Percentiles rank a stretch among this genome's conserved stretches.
Evolutionary conservation across 2,329 filamentous ascomycete species (phyloP).

Genomic region (Bipolaris gigantea): DNA sequence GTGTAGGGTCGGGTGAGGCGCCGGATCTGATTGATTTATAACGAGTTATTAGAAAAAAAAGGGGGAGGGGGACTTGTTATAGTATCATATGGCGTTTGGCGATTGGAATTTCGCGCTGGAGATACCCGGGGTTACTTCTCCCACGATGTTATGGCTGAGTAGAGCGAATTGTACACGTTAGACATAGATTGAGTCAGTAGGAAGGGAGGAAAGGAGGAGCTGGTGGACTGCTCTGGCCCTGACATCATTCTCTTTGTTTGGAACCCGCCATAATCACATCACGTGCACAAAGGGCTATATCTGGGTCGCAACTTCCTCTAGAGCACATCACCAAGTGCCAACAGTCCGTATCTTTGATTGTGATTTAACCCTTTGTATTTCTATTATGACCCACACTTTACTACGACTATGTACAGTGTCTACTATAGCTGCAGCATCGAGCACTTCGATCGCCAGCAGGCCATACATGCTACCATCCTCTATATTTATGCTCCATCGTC

Average conservation of each 20-base stretch:
- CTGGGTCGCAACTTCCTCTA: too few relatives aligned
- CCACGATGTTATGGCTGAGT: too few relatives aligned
- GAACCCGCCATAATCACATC: too few relatives aligned
- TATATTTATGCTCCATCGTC: neutral
- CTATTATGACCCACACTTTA: neutral
- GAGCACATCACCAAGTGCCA: neutral
- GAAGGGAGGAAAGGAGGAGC: too few relatives aligned
- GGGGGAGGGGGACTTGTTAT: neutral
- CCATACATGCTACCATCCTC: neutral
- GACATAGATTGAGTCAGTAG: too few relatives aligned
- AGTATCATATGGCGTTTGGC: too few relatives aligned
- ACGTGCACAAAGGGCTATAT: too few relatives aligned
- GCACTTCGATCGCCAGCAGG: constrained; percentile 23
- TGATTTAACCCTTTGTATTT: neutral
- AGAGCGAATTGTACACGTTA: too few relatives aligned
- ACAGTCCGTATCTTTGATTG: neutral
- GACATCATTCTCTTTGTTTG: too few relatives aligned
- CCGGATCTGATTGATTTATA: constrained; percentile 67
- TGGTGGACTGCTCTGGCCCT: too few relatives aligned
- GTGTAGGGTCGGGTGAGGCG: constrained; percentile 72
- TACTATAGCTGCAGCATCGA: constrained; percentile 10
- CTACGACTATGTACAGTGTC: neutral
- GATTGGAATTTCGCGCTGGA: neutral
- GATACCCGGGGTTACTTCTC: neutral
- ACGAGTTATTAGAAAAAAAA: neutral